A percentile compares a stretch with the other conserved stretches of the same genome.
These are phyloP conservation scores for Amanita exitialis DNA, from an alignment of 768 basidiomycete species.

Conservation along the genomic window DNA sequence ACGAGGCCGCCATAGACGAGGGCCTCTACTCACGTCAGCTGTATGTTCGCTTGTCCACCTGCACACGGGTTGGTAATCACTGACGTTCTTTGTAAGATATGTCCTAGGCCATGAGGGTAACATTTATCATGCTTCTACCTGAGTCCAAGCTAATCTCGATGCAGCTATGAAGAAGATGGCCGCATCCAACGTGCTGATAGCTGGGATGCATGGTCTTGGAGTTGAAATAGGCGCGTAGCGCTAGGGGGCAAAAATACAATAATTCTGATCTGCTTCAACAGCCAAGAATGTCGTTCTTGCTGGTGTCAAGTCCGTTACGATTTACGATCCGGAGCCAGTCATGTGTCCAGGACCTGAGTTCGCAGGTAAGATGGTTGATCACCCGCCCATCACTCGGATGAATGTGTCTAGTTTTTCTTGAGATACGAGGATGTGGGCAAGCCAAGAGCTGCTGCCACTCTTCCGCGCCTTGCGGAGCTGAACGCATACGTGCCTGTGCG, in stretches of 20 bases:
- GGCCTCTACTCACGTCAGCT: slow-evolving; percentile 90
- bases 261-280: slow-evolving; percentile 18
- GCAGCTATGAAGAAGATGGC: slow-evolving; percentile 99
- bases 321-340: slow-evolving; percentile 89
- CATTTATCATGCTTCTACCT: slow-evolving; percentile 1
- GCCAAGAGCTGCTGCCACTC: slow-evolving; percentile 75
- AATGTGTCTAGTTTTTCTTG: slow-evolving; percentile 72
- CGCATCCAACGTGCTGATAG: slow-evolving; percentile 85
- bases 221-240: slow-evolving; percentile 74
- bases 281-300: slow-evolving; percentile 95
- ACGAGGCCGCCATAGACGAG: slow-evolving; percentile 85
- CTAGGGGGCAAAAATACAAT: slow-evolving; percentile 1
- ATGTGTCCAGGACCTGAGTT: slow-evolving; percentile 84
- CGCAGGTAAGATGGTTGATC: slow-evolving; percentile 50
- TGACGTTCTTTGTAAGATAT: slow-evolving; percentile 41
- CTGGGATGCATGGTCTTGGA: slow-evolving; percentile 87
- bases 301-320: slow-evolving; percentile 94
- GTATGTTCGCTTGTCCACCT: slow-evolving; percentile 34
- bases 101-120: slow-evolving; percentile 94
- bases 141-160: neutral
- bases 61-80: slow-evolving; percentile 10
- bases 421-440: slow-evolving; percentile 82
- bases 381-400: neutral
- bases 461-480: slow-evolving; percentile 85
- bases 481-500: slow-evolving; percentile 95